Evolutionary conservation across 1,284 basidiomycete species (phyloP).

Genomic region (Malassezia globosa): DNA sequence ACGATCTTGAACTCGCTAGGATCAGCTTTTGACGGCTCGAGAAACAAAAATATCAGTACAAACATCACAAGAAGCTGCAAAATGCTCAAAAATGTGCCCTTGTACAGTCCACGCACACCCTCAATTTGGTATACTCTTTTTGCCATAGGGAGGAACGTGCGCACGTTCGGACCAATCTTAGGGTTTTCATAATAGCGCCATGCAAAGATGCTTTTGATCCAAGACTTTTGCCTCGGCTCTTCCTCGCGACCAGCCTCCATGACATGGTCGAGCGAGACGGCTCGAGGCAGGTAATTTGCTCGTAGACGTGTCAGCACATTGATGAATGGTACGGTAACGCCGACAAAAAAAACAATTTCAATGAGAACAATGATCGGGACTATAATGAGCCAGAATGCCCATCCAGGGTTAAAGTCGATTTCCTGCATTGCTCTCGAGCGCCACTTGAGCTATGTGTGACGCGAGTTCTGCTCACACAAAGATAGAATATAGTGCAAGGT

Average conservation of each 20-base stretch:
- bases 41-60: not conserved
- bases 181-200: conserved; percentile 5
- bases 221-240: not conserved
- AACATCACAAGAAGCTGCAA: conserved; percentile 4
- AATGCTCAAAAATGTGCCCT: conserved; percentile 23
- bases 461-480: too few species aligned
- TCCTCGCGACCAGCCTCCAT: conserved; percentile 32
- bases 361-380: not conserved
- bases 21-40: conserved; percentile 22
- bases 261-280: conserved; percentile 40
- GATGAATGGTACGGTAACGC: conserved; percentile 26
- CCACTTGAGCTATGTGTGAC: too few species aligned
- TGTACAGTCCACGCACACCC: conserved; percentile 41
- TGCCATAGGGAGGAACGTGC: conserved; percentile 36
- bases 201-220: conserved; percentile 25
- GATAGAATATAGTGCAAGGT: too few species aligned
- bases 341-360: not conserved
- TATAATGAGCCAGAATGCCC: not conserved
- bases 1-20: conserved; percentile 2
- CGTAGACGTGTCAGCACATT: conserved; percentile 38
- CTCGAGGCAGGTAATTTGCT: conserved; percentile 44
- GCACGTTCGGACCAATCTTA: conserved; percentile 43
- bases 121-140: conserved; percentile 32
- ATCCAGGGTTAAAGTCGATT: too few species aligned
- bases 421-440: too few species aligned